Evolutionary conservation across 108 stramenopile species (phyloP).

Genomic region (Phaeodactylum tricornutum): DNA sequence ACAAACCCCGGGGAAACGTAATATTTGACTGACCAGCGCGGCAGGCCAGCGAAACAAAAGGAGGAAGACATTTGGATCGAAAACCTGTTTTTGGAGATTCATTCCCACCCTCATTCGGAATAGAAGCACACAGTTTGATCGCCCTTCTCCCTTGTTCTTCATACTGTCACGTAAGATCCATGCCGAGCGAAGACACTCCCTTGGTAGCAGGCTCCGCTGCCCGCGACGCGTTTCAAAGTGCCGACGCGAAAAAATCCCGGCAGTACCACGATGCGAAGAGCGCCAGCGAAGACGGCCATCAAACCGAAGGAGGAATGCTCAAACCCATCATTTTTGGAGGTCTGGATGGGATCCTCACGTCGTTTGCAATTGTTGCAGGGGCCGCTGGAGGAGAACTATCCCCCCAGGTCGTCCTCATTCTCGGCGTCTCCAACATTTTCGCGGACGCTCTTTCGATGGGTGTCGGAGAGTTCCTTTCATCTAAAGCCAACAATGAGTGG

Average conservation of each 20-base stretch:
- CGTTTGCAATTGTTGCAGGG: conserved; percentile 96
- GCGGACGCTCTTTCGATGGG: conserved; percentile 98
- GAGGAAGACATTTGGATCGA: too few relatives aligned
- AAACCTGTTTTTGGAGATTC: too few relatives aligned
- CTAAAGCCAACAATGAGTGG: conserved; percentile 94
- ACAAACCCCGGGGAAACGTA: too few relatives aligned
- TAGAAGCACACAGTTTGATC: too few relatives aligned
- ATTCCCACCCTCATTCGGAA: too few relatives aligned
- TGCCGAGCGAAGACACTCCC: too few relatives aligned
- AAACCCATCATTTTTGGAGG: conserved; percentile 95
- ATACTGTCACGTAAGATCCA: too few relatives aligned
- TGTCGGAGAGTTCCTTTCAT: conserved; percentile 94
- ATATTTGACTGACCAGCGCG: too few relatives aligned
- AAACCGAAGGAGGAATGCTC: conserved; percentile 68
- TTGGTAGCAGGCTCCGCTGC: too few relatives aligned
- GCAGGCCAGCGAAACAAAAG: too few relatives aligned
- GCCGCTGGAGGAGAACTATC: conserved; percentile 86
- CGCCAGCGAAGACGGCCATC: conserved; percentile 48
- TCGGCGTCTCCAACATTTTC: conserved; percentile 94
- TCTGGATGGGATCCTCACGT: conserved; percentile 95
- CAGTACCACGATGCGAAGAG: conserved; percentile 50
- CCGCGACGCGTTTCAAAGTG: conserved; percentile 51
- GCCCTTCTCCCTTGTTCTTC: too few relatives aligned
- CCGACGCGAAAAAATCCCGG: conserved; percentile 49
- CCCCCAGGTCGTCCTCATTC: conserved; percentile 80